phyloP scores from a whole-genome alignment of 2,329 filamentous ascomycete species.

The Coleophoma crateriformis region DNA sequence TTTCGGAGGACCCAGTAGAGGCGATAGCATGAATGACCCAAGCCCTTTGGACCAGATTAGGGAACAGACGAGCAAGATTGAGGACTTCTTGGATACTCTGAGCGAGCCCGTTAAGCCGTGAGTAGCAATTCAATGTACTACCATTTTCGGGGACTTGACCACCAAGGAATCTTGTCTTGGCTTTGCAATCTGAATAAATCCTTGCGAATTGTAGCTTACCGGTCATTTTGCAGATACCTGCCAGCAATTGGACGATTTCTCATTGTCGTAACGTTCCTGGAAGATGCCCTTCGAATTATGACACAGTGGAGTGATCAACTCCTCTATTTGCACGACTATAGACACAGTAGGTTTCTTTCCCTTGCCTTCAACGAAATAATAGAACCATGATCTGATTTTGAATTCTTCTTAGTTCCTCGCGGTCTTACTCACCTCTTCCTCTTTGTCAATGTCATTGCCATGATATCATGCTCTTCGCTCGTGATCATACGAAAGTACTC shows the following conservation, averaged over 20 bases:
- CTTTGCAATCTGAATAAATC: too few relatives aligned
- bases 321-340: slow-evolving; percentile 85
- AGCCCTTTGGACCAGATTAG: slow-evolving; percentile 73
- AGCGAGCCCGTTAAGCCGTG: slow-evolving; percentile 95
- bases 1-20: slow-evolving; percentile 29
- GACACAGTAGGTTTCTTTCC: slow-evolving; percentile 61
- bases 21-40: slow-evolving; percentile 26
- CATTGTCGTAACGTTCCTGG: slow-evolving; percentile 97
- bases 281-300: slow-evolving; percentile 91
- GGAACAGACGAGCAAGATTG: slow-evolving; percentile 96
- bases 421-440: slow-evolving; percentile 93
- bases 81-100: slow-evolving; percentile 82
- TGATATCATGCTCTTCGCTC: slow-evolving; percentile 74
- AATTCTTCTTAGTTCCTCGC: slow-evolving; percentile 60
- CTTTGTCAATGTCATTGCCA: slow-evolving; percentile 81
- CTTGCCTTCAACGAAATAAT: background rate
- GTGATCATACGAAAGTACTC: slow-evolving; percentile 92
- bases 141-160: too few relatives aligned
- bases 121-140: slow-evolving; percentile 31
- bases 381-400: slow-evolving; percentile 6
- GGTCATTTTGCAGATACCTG: slow-evolving; percentile 60
- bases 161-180: too few relatives aligned
- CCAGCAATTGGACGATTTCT: slow-evolving; percentile 94
- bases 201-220: slow-evolving; percentile 10
- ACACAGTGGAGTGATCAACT: slow-evolving; percentile 98